Evolutionary conservation across 495 filamentous ascomycete genomes (phyloP), one percentile per base, ranked within the genome.

Genomic region (Beverwykella pulmonaria): DNA sequence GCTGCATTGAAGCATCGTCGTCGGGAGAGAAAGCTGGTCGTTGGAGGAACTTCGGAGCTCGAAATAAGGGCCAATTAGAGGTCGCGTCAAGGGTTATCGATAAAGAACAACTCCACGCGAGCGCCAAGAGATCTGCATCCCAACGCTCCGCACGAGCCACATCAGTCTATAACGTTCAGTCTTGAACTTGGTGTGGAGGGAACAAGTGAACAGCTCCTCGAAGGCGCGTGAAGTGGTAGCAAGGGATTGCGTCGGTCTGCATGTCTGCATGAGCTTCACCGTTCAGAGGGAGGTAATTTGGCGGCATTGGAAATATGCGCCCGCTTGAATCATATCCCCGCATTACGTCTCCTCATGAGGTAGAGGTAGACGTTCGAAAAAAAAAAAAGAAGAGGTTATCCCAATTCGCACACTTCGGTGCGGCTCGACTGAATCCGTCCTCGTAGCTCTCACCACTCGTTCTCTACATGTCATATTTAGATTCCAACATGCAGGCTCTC

Each of bases 71-170:
- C 47, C 20, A 39, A 48, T 27, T 2, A n/a, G 10, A 57, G 57
- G 27, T 19, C 39, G n/a, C 25, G 63, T 1, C 61, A 25, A 2
- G 2, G 19, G 27, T 47, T 66, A 66, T 66, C 63, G 63, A 66
- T 66, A 66, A 53, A 23, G 29, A 2, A 59, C n/a, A 34, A 34
- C 6, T 30, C 53, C 63, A 66, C 63, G 63, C 63, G 63, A 66
- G 63, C 6, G 6, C 30, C n/a, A n/a, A n/a, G n/a, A n/a, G 32
- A 65, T 65, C 62, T 58, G 62, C 53, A 32, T 53, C 47, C 15
- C 27, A 1, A 39, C 2, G 34, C 3, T 15, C 15, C 5, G 53
- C 63, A 53, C 63, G 54, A 52, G 54, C 54, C 47, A 53, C 9
- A 20, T n/a, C 25, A 17, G 36, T 17, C 23, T 1, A 30, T 4